Evolutionary conservation across 2,329 filamentous ascomycete species (phyloP).

Genomic region (Colletotrichum chrysophilum): DNA sequence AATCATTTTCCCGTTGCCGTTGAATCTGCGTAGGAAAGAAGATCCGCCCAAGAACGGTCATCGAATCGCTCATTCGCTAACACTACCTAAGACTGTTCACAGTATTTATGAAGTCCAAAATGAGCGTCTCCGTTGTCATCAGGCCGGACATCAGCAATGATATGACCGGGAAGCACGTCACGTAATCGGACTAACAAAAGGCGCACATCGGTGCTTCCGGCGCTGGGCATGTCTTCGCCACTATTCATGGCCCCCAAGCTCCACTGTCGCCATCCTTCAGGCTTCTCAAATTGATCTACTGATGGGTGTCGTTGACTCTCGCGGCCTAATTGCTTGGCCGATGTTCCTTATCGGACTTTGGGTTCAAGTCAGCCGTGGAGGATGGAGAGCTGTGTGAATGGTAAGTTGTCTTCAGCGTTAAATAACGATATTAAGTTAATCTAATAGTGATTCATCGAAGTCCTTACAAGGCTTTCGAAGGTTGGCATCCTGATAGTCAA

Average conservation of each 20-base stretch:
- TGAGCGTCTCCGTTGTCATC: background rate
- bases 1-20: accelerated
- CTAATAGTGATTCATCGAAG: background rate
- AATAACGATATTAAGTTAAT: accelerated
- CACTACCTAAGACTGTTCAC: background rate
- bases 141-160: background rate
- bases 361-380: background rate
- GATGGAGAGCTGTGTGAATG: background rate
- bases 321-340: accelerated
- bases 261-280: background rate
- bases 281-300: background rate
- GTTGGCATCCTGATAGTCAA: background rate
- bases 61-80: background rate
- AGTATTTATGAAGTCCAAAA: accelerated
- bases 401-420: background rate
- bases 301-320: background rate
- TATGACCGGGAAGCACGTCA: background rate
- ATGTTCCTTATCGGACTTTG: background rate
- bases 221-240: background rate
- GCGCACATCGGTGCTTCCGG: background rate
- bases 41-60: background rate
- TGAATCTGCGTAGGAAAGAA: background rate
- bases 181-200: background rate
- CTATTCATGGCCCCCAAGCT: background rate
- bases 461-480: background rate